A percentile compares a stretch with the other conserved stretches of the same genome.
Conservation (phyloP, 768 basidiomycete species). For the Termitomyces bulborhizus region DNA sequence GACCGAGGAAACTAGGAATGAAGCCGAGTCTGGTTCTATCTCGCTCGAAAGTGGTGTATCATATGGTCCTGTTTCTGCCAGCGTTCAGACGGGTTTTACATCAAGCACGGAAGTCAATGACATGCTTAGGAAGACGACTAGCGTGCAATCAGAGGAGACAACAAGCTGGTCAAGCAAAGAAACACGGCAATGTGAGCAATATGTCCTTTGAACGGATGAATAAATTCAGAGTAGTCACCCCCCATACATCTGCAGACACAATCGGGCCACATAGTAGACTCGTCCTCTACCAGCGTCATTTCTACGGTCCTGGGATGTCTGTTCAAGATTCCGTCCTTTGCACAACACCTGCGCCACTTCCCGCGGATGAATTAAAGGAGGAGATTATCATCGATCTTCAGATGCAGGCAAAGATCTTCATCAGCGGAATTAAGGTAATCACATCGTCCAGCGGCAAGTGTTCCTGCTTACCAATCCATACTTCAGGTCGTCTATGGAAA, state of each 20-base stretch:
- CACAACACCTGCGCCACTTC: background rate
- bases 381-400: background rate
- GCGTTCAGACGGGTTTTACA: background rate
- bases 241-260: background rate
- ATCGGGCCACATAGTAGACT: too few relatives aligned
- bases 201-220: background rate
- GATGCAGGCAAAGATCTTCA: background rate
- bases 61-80: conserved; percentile 3
- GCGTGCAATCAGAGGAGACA: background rate
- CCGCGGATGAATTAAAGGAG: background rate
- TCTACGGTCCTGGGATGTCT: too few relatives aligned
- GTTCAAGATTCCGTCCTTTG: background rate
- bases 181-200: background rate
- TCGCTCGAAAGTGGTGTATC: background rate
- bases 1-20: background rate
- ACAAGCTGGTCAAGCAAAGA: background rate
- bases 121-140: background rate
- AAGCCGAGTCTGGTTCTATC: background rate
- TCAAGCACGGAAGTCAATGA: background rate
- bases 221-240: background rate
- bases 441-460: background rate
- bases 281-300: too few relatives aligned
- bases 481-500: background rate
- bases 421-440: background rate
- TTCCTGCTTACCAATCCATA: background rate